phyloP scores from a whole-genome alignment of 2,329 filamentous ascomycete genomes.

The Claviceps pusilla region DNA sequence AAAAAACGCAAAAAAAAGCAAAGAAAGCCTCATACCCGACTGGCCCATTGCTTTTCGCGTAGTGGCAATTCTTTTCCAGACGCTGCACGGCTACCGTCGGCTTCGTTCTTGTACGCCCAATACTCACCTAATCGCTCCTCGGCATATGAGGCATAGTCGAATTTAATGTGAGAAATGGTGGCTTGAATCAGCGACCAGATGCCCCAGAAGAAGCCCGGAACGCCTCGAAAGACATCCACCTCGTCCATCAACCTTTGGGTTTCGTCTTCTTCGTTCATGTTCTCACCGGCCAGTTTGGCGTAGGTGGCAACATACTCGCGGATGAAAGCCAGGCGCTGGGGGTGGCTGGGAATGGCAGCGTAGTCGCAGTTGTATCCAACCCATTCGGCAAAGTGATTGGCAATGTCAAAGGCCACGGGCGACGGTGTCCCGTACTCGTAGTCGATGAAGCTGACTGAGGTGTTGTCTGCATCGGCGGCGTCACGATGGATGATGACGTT shows the following conservation, averaged over 20 bases:
- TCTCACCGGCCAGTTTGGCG: constrained; percentile 33
- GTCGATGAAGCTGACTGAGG: constrained; percentile 66
- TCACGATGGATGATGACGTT: constrained; percentile 71
- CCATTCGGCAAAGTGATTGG: constrained; percentile 98
- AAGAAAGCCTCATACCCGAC: constrained; percentile 10
- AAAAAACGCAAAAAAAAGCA: not conserved
- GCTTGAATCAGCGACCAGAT: constrained; percentile 95
- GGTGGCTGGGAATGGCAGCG: constrained; percentile 60
- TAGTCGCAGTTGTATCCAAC: constrained; percentile 93
- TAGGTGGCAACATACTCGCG: constrained; percentile 69
- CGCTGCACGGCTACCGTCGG: constrained; percentile 42
- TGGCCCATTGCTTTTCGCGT: constrained; percentile 66
- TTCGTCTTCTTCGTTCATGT: constrained; percentile 43
- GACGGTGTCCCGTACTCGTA: constrained; percentile 96
- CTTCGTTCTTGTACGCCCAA: constrained; percentile 74
- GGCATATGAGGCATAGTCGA: constrained; percentile 88
- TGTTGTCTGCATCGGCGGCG: constrained; percentile 16
- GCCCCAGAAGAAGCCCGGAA: constrained; percentile 84
- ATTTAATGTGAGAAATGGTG: constrained; percentile 86
- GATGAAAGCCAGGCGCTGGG: constrained; percentile 67
- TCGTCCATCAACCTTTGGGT: constrained; percentile 57
- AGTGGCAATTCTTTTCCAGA: constrained; percentile 48
- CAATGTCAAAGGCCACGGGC: constrained; percentile 87
- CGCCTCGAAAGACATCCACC: constrained; percentile 73
- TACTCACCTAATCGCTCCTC: constrained; percentile 79